Base-by-base conservation (phyloP, 805 yeast genomes). In the baker's yeast (Saccharomyces cerevisiae) region DNA sequence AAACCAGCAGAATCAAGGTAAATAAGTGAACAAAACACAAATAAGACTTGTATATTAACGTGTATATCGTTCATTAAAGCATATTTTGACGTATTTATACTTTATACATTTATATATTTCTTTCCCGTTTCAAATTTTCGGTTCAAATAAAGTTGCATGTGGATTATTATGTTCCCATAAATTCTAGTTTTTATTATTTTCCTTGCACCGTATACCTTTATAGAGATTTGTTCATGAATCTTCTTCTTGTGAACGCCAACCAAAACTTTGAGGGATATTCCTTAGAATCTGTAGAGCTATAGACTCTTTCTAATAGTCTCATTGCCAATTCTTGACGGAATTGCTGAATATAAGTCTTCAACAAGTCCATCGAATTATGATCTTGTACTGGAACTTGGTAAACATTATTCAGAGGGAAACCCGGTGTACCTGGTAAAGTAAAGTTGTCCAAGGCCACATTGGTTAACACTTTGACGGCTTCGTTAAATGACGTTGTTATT, bases 201-300 rank as follows among this genome's bases (percentile, higher is more conserved):
- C n/a, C n/a, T n/a, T n/a, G n/a, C n/a, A n/a, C n/a, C n/a, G n/a
- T n/a, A n/a, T n/a, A 48, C n/a, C 30, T 29, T 57, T 51, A 65
- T 48, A 66, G 57, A 27, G 64, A 50, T 72, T 91, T 89, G 75
- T 94, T 94, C 99, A 94, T 94, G 70, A 94, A 94, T 69, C 89
- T 83, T 73, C 96, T 86, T 74, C 94, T 84, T 43, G 96, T 87
- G 71, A 94, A 94, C 1, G 97, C 96, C 65, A 94, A 74, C 99
- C 99, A 94, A 74, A 80, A 84, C 71, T 92, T 94, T 63, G 92
- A 86, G 41, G 99, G 98, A 21, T 64, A 66, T 9, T 73, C 65
- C 51, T 73, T 75, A 51, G 79, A 82, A 14, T 81, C 87, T 32
- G 73, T 77, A 29, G 31, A 29, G 31, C 31, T 29, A 68, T 87